phyloP scores from a whole-genome alignment of 2,329 filamentous ascomycete species.

The Orbilia javanica region DNA sequence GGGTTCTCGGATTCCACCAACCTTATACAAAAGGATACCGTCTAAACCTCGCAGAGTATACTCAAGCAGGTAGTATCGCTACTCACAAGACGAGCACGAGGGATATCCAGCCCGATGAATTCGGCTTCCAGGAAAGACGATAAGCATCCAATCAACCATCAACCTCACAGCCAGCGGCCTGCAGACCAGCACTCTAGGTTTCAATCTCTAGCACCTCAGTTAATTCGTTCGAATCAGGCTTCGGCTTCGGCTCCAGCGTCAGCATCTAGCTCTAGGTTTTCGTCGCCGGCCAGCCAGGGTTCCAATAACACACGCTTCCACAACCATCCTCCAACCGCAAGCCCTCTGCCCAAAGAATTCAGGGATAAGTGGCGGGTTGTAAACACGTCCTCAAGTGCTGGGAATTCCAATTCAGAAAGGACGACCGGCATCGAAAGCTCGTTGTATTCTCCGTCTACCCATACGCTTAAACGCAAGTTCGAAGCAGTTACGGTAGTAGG shows the following conservation, averaged over 20 bases:
- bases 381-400: not conserved
- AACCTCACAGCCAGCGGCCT: not conserved
- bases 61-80: no score
- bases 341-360: constrained; percentile 18
- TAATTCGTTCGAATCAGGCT: not conserved
- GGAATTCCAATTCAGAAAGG: not conserved
- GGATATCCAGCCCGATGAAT: not conserved
- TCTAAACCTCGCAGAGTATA: not conserved
- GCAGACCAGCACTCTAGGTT: not conserved
- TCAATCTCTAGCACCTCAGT: not conserved
- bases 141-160: not conserved
- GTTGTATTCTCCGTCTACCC: constrained; percentile 12
- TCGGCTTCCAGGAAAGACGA: not conserved
- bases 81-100: not conserved
- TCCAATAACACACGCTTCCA: not conserved
- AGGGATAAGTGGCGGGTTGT: constrained; percentile 44
- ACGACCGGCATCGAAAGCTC: constrained; percentile 21
- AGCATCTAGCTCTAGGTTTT: constrained; percentile 1
- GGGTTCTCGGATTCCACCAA: not conserved
- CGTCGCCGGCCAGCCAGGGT: not conserved
- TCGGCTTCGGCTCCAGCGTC: no score
- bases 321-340: constrained; percentile 1
- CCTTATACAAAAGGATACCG: not conserved
- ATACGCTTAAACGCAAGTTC: constrained; percentile 42
- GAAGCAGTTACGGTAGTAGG: constrained; percentile 19